Evolutionary conservation across 371 early-diverging fungal species (phyloP), one percentile per base, ranked within the genome.

Genomic region (Dinochytrium kinnereticum): DNA sequence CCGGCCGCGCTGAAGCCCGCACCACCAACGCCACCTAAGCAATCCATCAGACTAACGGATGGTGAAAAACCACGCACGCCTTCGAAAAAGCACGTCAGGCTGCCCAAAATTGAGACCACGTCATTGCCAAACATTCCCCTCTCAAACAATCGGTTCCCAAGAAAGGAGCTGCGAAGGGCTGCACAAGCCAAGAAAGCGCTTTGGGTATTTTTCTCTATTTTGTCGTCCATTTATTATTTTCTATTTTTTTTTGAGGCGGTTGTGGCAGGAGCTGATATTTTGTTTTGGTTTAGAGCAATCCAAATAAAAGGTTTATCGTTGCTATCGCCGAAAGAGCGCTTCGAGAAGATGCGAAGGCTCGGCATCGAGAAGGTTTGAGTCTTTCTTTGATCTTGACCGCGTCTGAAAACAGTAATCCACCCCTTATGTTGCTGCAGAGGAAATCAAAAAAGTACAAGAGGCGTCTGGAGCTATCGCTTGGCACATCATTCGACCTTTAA

Each of bases 401-500:
- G n/a, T n/a, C n/a, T n/a, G n/a, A n/a, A n/a, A n/a, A n/a, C n/a
- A n/a, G n/a, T n/a, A n/a, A n/a, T n/a, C n/a, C n/a, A n/a, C n/a
- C n/a, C n/a, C n/a, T n/a, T n/a, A n/a, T n/a, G n/a, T n/a, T n/a
- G n/a, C n/a, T n/a, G n/a, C 38, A 38, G 66, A 51, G 5, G 71
- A 70, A 55, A 39, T 75, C 21, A 34, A 69, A 64, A 68, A 64
- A 21, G 67, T 65, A n/a, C 75, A 75, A 37, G 61, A 75, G 33
- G 50, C 68, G 49, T 69, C 44, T 21, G 75, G 66, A 19, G 36
- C 24, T n/a, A 53, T 70, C 17, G 59, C 68, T n/a, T 75, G 75
- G 75, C 65, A 75, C 66, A 65, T 75, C 26, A 40, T 75, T 28
- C 70, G 75, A 28, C 75, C 75, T 2, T 33, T 75, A 24, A 68